Evolutionary conservation across 371 early-diverging fungal genomes (phyloP), one percentile per base, ranked within the genome.

Genomic region (Fennellomyces sp.): DNA sequence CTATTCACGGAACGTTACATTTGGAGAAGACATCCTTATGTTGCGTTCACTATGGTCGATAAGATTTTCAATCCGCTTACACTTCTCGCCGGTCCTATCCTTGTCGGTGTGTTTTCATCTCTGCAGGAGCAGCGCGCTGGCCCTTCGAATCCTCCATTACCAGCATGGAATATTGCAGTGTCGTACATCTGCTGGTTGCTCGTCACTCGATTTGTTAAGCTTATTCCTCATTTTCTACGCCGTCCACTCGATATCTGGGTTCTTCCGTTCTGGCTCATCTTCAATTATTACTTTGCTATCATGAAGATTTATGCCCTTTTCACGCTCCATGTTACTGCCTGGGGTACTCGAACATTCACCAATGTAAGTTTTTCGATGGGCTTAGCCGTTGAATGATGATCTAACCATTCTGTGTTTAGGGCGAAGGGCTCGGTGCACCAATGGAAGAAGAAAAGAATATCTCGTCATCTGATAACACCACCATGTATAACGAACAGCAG

Each of bases 31-130:
- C 80, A 87, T 56, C 89, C 89, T 3, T 89, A 80, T 61, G 86
- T 86, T 5, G 89, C 89, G 28, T 89, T 89, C 52, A 84, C 87
- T 8, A 89, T 89, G 89, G 61, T 89, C 12, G 89, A 89, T 72
- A 89, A 89, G 65, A 70, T 87, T 51, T 86, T 89, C 65, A 89
- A 89, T 58, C 89, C 89, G 0, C 66, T 89, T 55, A 86, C 88
- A 0, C 69, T 89, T n/a, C 74, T 89, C 15, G 80, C 86, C 8
- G 89, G 89, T 0, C 89, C 89, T 1, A 66, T 84, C 35, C 81
- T 86, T 12, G 87, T 89, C 17, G 60, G 70, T 27, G 72, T 74
- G 27, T 75, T 77, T 66, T 17, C 49, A 3, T 58, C 58, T 5
- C 38, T 58, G 13, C 41, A 39, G 28, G 58, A 58, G 26, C 33